Conservation (phyloP, 140 eudicot species). For the Cichorium intybus region DNA sequence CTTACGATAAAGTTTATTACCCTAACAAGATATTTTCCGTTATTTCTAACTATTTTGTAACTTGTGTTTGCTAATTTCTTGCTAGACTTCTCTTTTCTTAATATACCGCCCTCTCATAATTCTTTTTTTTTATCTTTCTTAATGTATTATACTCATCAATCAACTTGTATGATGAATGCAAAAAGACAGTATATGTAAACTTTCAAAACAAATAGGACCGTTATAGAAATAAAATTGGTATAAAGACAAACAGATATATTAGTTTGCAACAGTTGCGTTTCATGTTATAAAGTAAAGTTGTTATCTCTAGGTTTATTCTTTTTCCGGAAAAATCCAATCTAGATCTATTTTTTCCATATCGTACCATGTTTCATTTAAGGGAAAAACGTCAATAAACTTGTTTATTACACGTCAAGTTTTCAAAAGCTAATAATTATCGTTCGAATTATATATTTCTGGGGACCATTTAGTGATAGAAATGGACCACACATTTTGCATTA, state of each 20-base stretch:
- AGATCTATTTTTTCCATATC: neutral
- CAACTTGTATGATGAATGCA: neutral
- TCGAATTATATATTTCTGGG: conserved; percentile 11
- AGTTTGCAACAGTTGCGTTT: neutral
- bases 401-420: conserved; percentile 22
- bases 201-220: neutral
- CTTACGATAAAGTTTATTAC: too few species aligned
- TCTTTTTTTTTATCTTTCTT: too few species aligned
- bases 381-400: conserved; percentile 25
- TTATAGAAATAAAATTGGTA: neutral
- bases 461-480: conserved; percentile 33
- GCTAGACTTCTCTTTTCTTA: too few species aligned
- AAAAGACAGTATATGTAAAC: neutral
- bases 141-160: neutral
- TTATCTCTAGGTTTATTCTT: conserved; percentile 23
- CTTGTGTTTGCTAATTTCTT: too few species aligned
- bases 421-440: conserved; percentile 23
- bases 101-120: too few species aligned
- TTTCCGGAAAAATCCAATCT: neutral
- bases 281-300: conserved; percentile 15
- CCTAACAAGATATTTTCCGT: too few species aligned
- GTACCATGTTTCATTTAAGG: conserved; percentile 26
- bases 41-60: too few species aligned
- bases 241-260: neutral
- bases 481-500: conserved; percentile 40